Percentiles rank a stretch among this genome's conserved stretches.
These are phyloP conservation scores for Syzygium grande DNA, from an alignment of 345 rosid species.

Conservation along the genomic window DNA sequence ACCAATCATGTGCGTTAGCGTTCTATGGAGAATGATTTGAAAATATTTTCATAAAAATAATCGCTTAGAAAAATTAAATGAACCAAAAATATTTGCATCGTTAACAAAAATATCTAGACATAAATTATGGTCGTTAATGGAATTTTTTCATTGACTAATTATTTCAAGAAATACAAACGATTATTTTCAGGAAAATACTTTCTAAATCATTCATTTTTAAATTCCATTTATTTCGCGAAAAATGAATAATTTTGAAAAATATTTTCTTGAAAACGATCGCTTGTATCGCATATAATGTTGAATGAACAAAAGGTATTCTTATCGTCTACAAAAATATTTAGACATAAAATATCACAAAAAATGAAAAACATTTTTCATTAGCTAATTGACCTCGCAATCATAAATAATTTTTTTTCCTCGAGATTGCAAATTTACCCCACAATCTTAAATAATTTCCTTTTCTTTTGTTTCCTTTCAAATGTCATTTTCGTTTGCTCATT, in stretches of 20 bases:
- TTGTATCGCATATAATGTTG: background rate
- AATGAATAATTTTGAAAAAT: background rate
- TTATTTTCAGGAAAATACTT: too few relatives aligned
- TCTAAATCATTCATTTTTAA: background rate
- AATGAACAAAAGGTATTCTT: background rate
- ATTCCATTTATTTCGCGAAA: background rate
- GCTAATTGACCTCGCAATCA: too few relatives aligned
- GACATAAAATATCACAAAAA: accelerated
- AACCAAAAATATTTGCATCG: too few relatives aligned
- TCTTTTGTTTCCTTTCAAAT: background rate
- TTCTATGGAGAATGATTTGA: background rate
- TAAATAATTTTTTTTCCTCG: background rate
- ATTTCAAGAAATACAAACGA: too few relatives aligned
- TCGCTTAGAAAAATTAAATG: too few relatives aligned
- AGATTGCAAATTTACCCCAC: background rate
- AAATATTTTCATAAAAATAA: too few relatives aligned
- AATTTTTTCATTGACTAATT: too few relatives aligned
- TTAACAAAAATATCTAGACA: too few relatives aligned
- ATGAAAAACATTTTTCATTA: background rate
- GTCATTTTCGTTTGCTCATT: background rate
- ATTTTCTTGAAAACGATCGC: background rate
- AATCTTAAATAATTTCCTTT: background rate
- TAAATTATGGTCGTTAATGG: too few relatives aligned
- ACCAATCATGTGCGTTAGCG: background rate
- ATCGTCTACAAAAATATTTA: background rate